Evolutionary conservation across 1,284 basidiomycete genomes (phyloP), one percentile per base, ranked within the genome.

Genomic region (Sphagnurus paluster): DNA sequence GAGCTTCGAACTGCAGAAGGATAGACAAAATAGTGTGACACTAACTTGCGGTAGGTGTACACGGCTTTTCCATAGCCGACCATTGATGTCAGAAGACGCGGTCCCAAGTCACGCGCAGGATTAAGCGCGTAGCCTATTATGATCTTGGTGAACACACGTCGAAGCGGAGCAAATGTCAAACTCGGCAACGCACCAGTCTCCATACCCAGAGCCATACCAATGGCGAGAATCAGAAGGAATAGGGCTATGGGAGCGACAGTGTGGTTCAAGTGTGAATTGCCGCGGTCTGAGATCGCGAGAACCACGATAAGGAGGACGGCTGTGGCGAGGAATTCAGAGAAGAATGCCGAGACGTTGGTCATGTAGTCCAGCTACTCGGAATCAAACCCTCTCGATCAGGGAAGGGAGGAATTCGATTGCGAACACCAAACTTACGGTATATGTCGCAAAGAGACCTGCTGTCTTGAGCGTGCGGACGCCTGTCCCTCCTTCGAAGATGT

Each of bases 21-120:
- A n/a, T n/a, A n/a, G n/a, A 9, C 11, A n/a, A 29, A 14, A 21
- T 17, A 16, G 13, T 28, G n/a, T 39, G 23, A 33, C 8, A 59
- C 65, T 46, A 44, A 72, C 71, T 63, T 66, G 52, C 68, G 58
- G 55, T 63, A 70, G 5, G 66, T 68, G 54, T 63, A 74, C 0
- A 70, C 70, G 41, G 69, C 62, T 17, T 56, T 63, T 0, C 78
- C 78, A 56, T 80, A 81, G 3, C 72, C 71, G 16, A 72, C 72
- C 67, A 80, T 73, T 20, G 71, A 69, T 2, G 76, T 71, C 35
- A 80, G 66, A 13, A 81, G 53, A 7, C 80, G 69, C 11, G 79
- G 80, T 4, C 79, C 80, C 8, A 79, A 65, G 59, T 82, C 79
- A 42, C 80, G 69, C 2, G 79, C 79, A 19, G 77, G 76, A 57